A percentile compares a stretch with the other conserved stretches of the same genome.
Evolutionary conservation across 1,139 yeast species (phyloP).

Genomic region (Pichia sp.): DNA sequence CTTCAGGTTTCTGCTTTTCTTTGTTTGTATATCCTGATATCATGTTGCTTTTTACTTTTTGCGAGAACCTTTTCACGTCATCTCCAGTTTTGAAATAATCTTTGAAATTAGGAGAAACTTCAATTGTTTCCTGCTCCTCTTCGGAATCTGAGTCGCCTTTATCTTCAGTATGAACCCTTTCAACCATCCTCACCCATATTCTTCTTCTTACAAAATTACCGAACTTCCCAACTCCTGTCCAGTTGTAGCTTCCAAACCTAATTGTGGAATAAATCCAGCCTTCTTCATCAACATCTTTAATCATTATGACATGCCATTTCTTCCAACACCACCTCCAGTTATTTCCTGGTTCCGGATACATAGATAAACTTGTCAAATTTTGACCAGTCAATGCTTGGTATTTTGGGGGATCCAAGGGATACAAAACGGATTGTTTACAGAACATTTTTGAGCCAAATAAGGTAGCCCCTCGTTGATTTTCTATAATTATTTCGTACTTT

Average conservation of each 20-base stretch:
- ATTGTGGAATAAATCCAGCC: slow-evolving; percentile 67
- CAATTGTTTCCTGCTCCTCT: background rate
- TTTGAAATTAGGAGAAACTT: background rate
- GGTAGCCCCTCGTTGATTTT: slow-evolving; percentile 68
- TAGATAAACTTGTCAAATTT: slow-evolving; percentile 32
- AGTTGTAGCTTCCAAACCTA: slow-evolving; percentile 43
- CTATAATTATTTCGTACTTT: slow-evolving; percentile 37
- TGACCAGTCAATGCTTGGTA: slow-evolving; percentile 32
- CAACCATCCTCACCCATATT: slow-evolving; percentile 48
- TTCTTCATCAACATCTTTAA: slow-evolving; percentile 67
- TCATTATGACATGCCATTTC: slow-evolving; percentile 69
- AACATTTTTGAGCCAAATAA: slow-evolving; percentile 62
- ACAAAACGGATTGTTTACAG: slow-evolving; percentile 48
- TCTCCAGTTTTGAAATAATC: background rate
- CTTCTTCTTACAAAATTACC: slow-evolving; percentile 57
- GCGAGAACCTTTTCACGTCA: background rate
- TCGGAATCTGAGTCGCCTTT: background rate
- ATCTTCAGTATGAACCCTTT: slow-evolving; percentile 3
- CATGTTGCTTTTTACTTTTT: background rate
- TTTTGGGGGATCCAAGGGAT: slow-evolving; percentile 56
- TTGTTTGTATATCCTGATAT: background rate
- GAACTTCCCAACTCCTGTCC: slow-evolving; percentile 58
- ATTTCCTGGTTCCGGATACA: slow-evolving; percentile 60
- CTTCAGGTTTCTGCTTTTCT: background rate
- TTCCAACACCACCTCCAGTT: slow-evolving; percentile 74